A percentile compares a stretch with the other conserved stretches of the same genome.
These are phyloP conservation scores for Cutaneotrichosporon cavernicola DNA, from an alignment of 1,284 basidiomycete species.

Conservation along the genomic window DNA sequence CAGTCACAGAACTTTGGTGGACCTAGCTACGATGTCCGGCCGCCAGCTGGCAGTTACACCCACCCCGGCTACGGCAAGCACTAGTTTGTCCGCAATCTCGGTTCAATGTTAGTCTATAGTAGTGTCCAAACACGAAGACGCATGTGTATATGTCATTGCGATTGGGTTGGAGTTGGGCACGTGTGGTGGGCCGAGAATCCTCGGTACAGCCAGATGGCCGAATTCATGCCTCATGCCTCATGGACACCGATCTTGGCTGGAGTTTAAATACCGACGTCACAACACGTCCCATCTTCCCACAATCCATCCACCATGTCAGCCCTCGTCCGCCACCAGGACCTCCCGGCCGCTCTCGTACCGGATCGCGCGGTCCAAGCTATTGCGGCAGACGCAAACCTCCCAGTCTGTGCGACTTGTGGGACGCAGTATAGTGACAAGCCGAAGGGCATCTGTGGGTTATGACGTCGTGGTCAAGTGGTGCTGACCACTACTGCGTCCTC, in stretches of 20 bases:
- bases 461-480: neutral
- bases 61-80: neutral
- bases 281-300: neutral
- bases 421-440: conserved; percentile 41
- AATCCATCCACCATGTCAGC: neutral
- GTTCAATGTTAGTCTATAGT: too few species aligned
- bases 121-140: too few species aligned
- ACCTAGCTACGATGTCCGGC: neutral
- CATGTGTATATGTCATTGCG: too few species aligned
- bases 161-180: too few species aligned
- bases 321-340: neutral
- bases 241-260: neutral
- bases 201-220: too few species aligned
- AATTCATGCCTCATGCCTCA: too few species aligned
- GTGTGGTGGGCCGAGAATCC: too few species aligned
- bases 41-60: neutral
- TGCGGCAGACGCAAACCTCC: conserved; percentile 38
- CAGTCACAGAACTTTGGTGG: neutral
- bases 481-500: neutral
- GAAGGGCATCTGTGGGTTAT: conserved; percentile 31
- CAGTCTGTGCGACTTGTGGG: conserved; percentile 49
- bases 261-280: neutral
- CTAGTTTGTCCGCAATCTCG: neutral
- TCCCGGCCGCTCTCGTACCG: conserved; percentile 4
- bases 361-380: conserved; percentile 32